Evolutionary conservation across 2,329 filamentous ascomycete genomes (phyloP), one percentile per base, ranked within the genome.

Genomic region (Neurospora crassa): DNA sequence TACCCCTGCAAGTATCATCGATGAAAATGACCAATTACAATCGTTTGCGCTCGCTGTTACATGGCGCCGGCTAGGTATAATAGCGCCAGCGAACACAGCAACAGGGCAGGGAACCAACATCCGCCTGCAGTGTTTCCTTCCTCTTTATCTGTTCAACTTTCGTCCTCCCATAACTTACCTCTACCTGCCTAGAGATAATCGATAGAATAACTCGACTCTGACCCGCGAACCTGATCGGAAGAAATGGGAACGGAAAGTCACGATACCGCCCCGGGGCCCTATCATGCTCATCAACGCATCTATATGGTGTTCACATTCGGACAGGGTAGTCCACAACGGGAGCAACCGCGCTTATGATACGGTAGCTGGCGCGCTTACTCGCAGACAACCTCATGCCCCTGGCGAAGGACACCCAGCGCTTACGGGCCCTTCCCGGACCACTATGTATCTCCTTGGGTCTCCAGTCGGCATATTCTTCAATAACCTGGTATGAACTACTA

Each of bases 231-330:
- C 12, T n/a, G 7, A 18, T 34, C 14, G 53, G 4, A 63, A 7
- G 53, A 2, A 34, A 18, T 16, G 7, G 1, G 7, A 34, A 18
- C 8, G 6, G 5, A 34, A 18, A 34, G 16, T 63, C 16, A 18
- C 7, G 1, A 6, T 18, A 8, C 18, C 3, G 1, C 8, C 3
- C 7, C 0, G 3, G 4, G 2, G 0, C 24, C n/a, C 24, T 34
- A 63, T 29, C 29, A 34, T 24, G 20, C 8, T 53, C 20, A 12
- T 24, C 47, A 6, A 29, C 24, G 47, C 24, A 1, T 3, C 7
- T 2, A 2, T 2, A 2, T 53, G 5, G 20, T 53, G 20, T 53
- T 53, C 1, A 53, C 16, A 0, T 1, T 34, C 24, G 29, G 16
- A 63, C 53, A 34, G 4, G 47, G 24, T 59, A 34, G 14, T 1